Conservation (phyloP, 306 rosid species). For the Casuarina glauca region DNA sequence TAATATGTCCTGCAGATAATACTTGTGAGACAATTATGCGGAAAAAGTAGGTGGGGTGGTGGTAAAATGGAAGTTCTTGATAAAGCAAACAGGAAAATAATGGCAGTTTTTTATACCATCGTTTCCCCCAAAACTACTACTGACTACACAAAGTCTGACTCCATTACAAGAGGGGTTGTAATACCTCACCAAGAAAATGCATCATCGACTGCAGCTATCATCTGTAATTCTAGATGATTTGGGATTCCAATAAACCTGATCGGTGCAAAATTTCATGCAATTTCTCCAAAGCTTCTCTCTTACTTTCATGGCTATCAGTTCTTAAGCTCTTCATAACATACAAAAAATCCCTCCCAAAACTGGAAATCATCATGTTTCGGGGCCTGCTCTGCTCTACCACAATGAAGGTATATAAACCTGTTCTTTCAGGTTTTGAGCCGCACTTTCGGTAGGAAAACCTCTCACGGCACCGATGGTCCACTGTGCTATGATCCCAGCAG, state of each 20-base stretch:
- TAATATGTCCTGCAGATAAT: not conserved
- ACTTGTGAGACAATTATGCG: not conserved
- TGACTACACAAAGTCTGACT: not conserved
- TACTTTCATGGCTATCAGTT: conserved; percentile 16
- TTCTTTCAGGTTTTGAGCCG: conserved; percentile 95
- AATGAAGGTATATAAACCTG: conserved; percentile 93
- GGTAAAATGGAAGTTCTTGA: not conserved
- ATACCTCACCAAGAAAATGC: conserved; percentile 33
- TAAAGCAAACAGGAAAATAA: too few species aligned
- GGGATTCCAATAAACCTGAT: conserved; percentile 21
- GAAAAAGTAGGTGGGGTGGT: not conserved
- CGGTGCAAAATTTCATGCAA: conserved; percentile 11
- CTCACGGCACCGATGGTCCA: conserved; percentile 93
- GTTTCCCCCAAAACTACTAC: not conserved
- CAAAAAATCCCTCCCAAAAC: conserved; percentile 20
- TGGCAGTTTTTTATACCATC: too few species aligned
- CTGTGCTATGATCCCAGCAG: conserved; percentile 91
- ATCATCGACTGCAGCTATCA: not conserved
- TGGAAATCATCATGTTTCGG: not conserved
- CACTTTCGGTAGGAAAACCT: conserved; percentile 94
- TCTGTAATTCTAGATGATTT: conserved; percentile 7
- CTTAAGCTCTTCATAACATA: conserved; percentile 6
- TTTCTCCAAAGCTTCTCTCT: conserved; percentile 13
- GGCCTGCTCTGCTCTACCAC: conserved; percentile 57
- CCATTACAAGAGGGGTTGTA: not conserved